Percentiles rank a stretch among this genome's conserved stretches.
Conservation (phyloP, 2,329 filamentous ascomycete species). For the Botryotinia globosa region DNA sequence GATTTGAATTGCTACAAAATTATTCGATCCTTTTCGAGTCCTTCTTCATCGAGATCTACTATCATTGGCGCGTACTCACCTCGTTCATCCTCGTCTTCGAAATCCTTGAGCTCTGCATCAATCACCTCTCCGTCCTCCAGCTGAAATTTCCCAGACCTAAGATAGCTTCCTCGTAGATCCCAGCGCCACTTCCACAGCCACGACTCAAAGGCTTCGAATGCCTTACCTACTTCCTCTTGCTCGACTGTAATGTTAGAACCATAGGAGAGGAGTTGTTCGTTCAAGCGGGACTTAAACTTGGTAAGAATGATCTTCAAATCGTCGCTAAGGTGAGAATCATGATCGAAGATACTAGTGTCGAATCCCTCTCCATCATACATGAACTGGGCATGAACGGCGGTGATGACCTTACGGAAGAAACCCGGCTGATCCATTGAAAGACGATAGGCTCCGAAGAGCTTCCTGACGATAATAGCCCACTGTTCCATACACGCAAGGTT, state of each 20-base stretch:
- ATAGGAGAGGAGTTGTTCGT: conserved; percentile 45
- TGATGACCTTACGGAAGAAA: conserved; percentile 49
- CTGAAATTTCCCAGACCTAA: conserved; percentile 49
- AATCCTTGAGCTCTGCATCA: conserved; percentile 48
- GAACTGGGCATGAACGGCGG: conserved; percentile 54
- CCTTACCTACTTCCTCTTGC: conserved; percentile 46
- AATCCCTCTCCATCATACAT: conserved; percentile 51
- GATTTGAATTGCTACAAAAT: conserved; percentile 27
- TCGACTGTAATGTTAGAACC: conserved; percentile 41
- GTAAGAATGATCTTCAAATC: conserved; percentile 49
- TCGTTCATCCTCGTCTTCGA: conserved; percentile 51
- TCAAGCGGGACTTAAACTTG: conserved; percentile 53
- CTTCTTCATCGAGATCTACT: conserved; percentile 38
- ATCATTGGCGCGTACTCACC: conserved; percentile 39
- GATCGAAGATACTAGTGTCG: conserved; percentile 43
- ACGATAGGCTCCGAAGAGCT: conserved; percentile 51
- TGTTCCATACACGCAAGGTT: conserved; percentile 60
- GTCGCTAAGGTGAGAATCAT: conserved; percentile 34
- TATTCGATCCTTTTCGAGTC: conserved; percentile 37
- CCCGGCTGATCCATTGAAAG: conserved; percentile 46
- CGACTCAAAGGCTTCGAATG: conserved; percentile 49
- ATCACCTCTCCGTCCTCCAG: conserved; percentile 52
- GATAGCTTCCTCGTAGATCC: conserved; percentile 53
- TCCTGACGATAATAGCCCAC: conserved; percentile 56
- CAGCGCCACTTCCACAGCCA: conserved; percentile 51